Percentiles rank a stretch among this genome's conserved stretches.
Conservation (phyloP, 2,329 filamentous ascomycete genomes). For the Coleophoma eucalyptorum region DNA sequence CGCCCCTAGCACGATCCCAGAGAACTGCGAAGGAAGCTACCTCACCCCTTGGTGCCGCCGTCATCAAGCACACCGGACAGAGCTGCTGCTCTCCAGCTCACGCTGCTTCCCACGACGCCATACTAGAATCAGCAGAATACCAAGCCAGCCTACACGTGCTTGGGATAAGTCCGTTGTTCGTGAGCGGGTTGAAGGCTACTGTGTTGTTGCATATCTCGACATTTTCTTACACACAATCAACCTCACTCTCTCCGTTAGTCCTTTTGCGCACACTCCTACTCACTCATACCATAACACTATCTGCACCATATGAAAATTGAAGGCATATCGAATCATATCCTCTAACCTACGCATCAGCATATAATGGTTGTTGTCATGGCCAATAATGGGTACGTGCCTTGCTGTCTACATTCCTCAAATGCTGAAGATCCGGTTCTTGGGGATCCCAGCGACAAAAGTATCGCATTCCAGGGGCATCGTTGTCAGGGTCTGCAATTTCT, state of each 20-base stretch:
- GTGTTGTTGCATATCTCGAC: too few relatives aligned
- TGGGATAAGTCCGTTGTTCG: too few relatives aligned
- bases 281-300: not conserved
- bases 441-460: not conserved
- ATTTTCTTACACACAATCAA: too few relatives aligned
- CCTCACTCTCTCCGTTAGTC: too few relatives aligned
- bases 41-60: not conserved
- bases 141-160: too few relatives aligned
- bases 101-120: too few relatives aligned
- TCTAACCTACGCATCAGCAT: not conserved
- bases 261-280: too few relatives aligned
- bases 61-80: not conserved
- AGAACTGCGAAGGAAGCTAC: not conserved
- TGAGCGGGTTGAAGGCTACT: too few relatives aligned
- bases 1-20: not conserved
- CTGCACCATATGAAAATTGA: not conserved
- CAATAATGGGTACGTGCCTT: slow-evolving; percentile 24
- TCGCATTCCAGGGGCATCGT: slow-evolving; percentile 1
- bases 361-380: slow-evolving; percentile 24
- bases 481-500: not conserved
- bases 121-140: too few relatives aligned
- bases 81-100: too few relatives aligned
- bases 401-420: not conserved
- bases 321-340: not conserved
- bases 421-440: not conserved